These are phyloP conservation scores for Talaromyces sp. DNA, from an alignment of 2,329 filamentous ascomycete genomes.

Conservation along the genomic window DNA sequence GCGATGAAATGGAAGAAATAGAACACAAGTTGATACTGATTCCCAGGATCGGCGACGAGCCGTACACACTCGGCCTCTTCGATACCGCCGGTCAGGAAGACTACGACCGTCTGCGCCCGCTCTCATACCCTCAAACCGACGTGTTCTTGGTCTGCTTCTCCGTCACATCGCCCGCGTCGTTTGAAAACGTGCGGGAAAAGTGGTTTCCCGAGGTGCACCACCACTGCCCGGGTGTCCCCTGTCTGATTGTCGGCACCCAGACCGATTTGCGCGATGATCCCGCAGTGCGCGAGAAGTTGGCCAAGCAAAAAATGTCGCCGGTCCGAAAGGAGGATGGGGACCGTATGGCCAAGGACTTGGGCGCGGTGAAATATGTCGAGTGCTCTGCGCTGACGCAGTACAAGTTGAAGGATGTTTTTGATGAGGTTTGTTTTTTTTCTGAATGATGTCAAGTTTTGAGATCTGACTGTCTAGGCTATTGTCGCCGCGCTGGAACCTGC, in stretches of 20 bases:
- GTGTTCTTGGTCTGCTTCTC: slow-evolving; percentile 99
- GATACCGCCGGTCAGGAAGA: slow-evolving; percentile 99
- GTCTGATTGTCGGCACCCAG: slow-evolving; percentile 95
- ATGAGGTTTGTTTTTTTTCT: slow-evolving; percentile 62
- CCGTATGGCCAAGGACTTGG: slow-evolving; percentile 93
- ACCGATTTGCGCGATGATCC: slow-evolving; percentile 90
- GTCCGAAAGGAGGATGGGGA: slow-evolving; percentile 91
- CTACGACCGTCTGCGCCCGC: slow-evolving; percentile 92
- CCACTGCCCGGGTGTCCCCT: slow-evolving; percentile 95
- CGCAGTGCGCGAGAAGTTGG: slow-evolving; percentile 81
- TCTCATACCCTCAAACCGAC: slow-evolving; percentile 97
- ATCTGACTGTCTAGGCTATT: slow-evolving; percentile 61
- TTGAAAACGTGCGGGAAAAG: slow-evolving; percentile 98
- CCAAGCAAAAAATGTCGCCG: slow-evolving; percentile 93
- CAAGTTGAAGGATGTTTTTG: slow-evolving; percentile 98
- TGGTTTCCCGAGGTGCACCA: slow-evolving; percentile 99
- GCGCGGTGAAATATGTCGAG: slow-evolving; percentile 97
- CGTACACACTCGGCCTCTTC: slow-evolving; percentile 93
- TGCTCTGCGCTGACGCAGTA: slow-evolving; percentile 97
- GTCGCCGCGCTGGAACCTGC: slow-evolving; percentile 88
- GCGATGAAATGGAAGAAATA: too few species aligned
- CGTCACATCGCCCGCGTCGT: slow-evolving; percentile 93
- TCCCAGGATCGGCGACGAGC: slow-evolving; percentile 99
- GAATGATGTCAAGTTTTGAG: not conserved
- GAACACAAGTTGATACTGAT: too few species aligned